Percentiles rank a stretch among this genome's conserved stretches.
phyloP scores from a whole-genome alignment of 768 basidiomycete species.

The Auricularia cornea region DNA sequence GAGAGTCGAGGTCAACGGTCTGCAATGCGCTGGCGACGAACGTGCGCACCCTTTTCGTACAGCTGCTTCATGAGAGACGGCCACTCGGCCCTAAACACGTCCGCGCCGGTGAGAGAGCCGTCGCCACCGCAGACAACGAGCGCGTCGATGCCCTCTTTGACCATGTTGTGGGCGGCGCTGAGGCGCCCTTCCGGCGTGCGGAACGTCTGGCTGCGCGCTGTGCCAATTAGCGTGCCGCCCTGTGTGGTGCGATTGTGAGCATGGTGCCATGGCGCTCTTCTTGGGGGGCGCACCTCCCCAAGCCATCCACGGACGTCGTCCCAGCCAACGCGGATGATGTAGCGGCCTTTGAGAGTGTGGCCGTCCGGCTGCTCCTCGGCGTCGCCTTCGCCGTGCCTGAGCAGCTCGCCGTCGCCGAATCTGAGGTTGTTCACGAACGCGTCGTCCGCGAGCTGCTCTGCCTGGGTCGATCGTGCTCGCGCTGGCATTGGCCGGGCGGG shows the following conservation, averaged over 20 bases:
- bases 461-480: slow-evolving; percentile 21
- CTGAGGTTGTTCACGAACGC: slow-evolving; percentile 60
- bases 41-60: slow-evolving; percentile 44
- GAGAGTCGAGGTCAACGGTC: background rate
- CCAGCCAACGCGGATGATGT: slow-evolving; percentile 95
- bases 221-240: slow-evolving; percentile 96
- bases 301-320: slow-evolving; percentile 97
- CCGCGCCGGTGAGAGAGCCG: slow-evolving; percentile 92
- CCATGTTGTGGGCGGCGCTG: slow-evolving; percentile 82
- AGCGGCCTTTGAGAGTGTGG: slow-evolving; percentile 75
- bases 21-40: background rate
- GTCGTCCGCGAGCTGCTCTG: background rate
- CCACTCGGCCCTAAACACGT: slow-evolving; percentile 92
- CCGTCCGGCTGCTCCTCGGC: slow-evolving; percentile 52
- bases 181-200: slow-evolving; percentile 81
- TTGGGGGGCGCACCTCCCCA: slow-evolving; percentile 55
- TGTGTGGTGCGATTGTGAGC: slow-evolving; percentile 21
- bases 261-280: background rate
- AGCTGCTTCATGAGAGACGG: slow-evolving; percentile 71
- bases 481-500: slow-evolving; percentile 18
- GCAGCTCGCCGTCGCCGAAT: slow-evolving; percentile 70
- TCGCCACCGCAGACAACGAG: slow-evolving; percentile 97
- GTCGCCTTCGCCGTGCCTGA: slow-evolving; percentile 61
- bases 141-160: slow-evolving; percentile 96
- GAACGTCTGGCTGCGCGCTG: slow-evolving; percentile 78